Percentiles rank a stretch among this genome's conserved stretches.
Conservation (phyloP, 2,329 filamentous ascomycete genomes). For the Neonectria magnoliae region DNA sequence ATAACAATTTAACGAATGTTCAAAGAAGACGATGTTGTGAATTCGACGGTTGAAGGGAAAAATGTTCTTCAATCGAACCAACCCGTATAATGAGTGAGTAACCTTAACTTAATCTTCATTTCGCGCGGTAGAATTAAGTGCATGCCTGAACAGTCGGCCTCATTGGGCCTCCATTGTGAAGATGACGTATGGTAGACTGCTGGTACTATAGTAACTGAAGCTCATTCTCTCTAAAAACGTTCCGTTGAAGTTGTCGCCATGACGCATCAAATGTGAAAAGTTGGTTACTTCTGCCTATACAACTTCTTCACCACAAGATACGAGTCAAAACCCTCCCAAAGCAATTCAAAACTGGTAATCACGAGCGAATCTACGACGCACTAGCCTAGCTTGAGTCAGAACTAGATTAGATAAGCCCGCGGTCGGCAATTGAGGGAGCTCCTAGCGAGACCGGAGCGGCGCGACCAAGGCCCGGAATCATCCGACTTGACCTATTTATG, state of each 20-base stretch:
- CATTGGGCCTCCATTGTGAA: background rate
- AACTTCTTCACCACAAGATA: background rate
- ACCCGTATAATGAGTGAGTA: too few species aligned
- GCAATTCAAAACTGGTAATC: background rate
- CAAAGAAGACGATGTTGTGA: too few species aligned
- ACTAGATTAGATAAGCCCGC: background rate
- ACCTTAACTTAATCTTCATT: too few species aligned
- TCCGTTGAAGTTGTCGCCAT: background rate
- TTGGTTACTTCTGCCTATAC: background rate
- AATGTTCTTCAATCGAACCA: too few species aligned
- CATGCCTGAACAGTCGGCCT: too few species aligned
- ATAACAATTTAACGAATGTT: too few species aligned
- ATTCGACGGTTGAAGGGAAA: too few species aligned
- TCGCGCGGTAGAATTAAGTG: too few species aligned
- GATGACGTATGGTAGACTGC: too few species aligned
- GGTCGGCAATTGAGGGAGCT: constrained; percentile 4
- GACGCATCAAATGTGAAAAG: background rate
- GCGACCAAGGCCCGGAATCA: background rate
- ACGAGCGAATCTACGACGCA: background rate
- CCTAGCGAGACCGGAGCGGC: constrained; percentile 13
- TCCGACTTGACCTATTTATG: constrained; percentile 8
- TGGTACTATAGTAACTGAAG: background rate
- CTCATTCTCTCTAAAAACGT: background rate
- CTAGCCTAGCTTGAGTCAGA: background rate
- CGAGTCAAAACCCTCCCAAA: background rate